Conservation (phyloP, 2,329 filamentous ascomycete species). For the Diaporthe vaccinii region DNA sequence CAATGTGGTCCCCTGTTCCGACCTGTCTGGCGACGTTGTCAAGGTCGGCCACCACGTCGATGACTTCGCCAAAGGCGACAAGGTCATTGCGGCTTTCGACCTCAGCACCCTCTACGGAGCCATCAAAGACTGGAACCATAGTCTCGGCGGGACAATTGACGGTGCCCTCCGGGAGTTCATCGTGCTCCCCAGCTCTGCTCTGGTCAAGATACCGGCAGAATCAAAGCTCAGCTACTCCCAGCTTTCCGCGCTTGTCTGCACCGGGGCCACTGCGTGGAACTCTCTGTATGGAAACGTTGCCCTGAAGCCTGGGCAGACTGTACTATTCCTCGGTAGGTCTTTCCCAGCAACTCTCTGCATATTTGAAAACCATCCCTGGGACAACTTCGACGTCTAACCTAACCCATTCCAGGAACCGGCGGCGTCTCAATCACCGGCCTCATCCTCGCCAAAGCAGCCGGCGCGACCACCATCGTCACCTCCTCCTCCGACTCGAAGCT, state of each 20-base stretch:
- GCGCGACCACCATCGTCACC: constrained; percentile 61
- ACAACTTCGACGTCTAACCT: too few species aligned
- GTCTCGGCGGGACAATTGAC: neutral
- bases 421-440: constrained; percentile 60
- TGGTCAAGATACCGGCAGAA: neutral
- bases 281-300: constrained; percentile 58
- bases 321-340: constrained; percentile 51
- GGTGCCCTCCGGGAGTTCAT: constrained; percentile 4
- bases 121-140: constrained; percentile 36
- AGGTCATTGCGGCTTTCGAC: constrained; percentile 30
- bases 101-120: constrained; percentile 46
- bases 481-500: constrained; percentile 65
- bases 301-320: constrained; percentile 56
- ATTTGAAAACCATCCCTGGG: neutral
- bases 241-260: constrained; percentile 52
- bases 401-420: constrained; percentile 55
- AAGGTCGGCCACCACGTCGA: too few species aligned
- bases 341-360: neutral
- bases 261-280: constrained; percentile 64
- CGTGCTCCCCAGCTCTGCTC: neutral
- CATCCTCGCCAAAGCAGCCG: constrained; percentile 61
- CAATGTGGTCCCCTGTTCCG: too few species aligned
- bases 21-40: too few species aligned
- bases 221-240: constrained; percentile 8
- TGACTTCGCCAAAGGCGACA: too few species aligned